Conservation (phyloP, 768 basidiomycete species). For the Trametes cinnabarina region DNA sequence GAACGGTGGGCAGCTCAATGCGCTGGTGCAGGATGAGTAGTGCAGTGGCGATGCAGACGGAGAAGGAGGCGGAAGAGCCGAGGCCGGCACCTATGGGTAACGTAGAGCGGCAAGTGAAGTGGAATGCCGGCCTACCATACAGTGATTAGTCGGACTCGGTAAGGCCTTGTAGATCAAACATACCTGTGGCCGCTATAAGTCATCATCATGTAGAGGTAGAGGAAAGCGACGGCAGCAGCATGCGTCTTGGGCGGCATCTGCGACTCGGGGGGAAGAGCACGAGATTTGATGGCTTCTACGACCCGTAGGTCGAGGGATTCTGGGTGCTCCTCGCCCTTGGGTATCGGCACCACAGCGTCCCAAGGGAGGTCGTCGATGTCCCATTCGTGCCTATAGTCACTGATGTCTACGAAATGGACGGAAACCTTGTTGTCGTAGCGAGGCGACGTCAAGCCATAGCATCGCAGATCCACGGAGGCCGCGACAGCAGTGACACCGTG, state of each 20-base stretch:
- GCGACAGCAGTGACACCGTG: conserved; percentile 96
- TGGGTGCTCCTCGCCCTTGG: conserved; percentile 51
- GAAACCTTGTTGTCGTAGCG: conserved; percentile 71
- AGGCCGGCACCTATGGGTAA: conserved; percentile 94
- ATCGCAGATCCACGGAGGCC: conserved; percentile 92
- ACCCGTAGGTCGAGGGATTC: conserved; percentile 72
- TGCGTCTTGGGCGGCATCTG: conserved; percentile 38
- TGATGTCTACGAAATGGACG: conserved; percentile 78
- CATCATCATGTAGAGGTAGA: conserved; percentile 91
- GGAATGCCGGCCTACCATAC: conserved; percentile 62
- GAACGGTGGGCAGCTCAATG: conserved; percentile 55
- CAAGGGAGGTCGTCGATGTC: conserved; percentile 74
- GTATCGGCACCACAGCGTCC: conserved; percentile 60
- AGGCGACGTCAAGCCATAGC: conserved; percentile 81
- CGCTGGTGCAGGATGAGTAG: conserved; percentile 74
- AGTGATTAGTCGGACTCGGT: conserved; percentile 11
- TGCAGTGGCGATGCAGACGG: conserved; percentile 78
- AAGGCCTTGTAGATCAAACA: conserved; percentile 26
- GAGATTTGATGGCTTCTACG: conserved; percentile 63
- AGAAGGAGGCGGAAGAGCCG: conserved; percentile 96
- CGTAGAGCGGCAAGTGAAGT: conserved; percentile 81
- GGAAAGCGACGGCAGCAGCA: conserved; percentile 67
- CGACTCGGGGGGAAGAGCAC: conserved; percentile 36
- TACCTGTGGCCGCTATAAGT: conserved; percentile 55
- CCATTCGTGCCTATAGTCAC: conserved; percentile 79